A percentile compares a stretch with the other conserved stretches of the same genome.
Conservation (phyloP, 2,329 filamentous ascomycete species). For the Fusarium subglutinans region DNA sequence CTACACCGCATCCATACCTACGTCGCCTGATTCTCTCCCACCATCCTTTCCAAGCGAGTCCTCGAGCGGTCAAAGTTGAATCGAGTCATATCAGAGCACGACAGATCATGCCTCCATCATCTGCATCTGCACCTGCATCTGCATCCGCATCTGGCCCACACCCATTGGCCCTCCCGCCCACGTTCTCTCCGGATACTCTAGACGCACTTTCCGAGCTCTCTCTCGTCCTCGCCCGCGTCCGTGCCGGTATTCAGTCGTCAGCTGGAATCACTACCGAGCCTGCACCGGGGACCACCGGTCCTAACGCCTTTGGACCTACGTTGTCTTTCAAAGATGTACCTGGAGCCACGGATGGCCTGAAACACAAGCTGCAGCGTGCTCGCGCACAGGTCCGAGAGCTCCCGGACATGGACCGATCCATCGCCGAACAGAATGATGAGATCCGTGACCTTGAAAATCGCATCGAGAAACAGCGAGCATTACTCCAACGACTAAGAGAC, state of each 20-base stretch:
- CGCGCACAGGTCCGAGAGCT: slow-evolving; percentile 70
- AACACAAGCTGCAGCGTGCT: slow-evolving; percentile 84
- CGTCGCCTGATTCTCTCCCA: slow-evolving; percentile 23
- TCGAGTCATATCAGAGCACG: slow-evolving; percentile 9
- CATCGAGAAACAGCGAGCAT: slow-evolving; percentile 68
- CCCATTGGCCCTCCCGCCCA: slow-evolving; percentile 64
- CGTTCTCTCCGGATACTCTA: slow-evolving; percentile 82
- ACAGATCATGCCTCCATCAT: slow-evolving; percentile 44
- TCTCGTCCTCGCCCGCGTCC: slow-evolving; percentile 78
- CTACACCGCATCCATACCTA: slow-evolving; percentile 27
- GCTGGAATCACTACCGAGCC: slow-evolving; percentile 52
- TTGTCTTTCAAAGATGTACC: slow-evolving; percentile 77
- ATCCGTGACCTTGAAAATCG: slow-evolving; percentile 71
- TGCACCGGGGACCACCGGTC: slow-evolving; percentile 49
- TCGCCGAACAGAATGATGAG: slow-evolving; percentile 76
- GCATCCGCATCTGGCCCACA: slow-evolving; percentile 41
- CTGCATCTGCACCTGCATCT: slow-evolving; percentile 28
- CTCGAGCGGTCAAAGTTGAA: slow-evolving; percentile 12
- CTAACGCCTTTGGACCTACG: slow-evolving; percentile 47
- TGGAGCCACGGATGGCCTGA: slow-evolving; percentile 79
- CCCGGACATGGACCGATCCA: slow-evolving; percentile 74
- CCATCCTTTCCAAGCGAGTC: slow-evolving; percentile 6
- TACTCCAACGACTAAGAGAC: slow-evolving; percentile 63
- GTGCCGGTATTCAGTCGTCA: slow-evolving; percentile 57
- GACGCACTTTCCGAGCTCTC: slow-evolving; percentile 87